These are phyloP conservation scores for Leucosporidium scottii DNA, from an alignment of 768 basidiomycete species.

Conservation along the genomic window DNA sequence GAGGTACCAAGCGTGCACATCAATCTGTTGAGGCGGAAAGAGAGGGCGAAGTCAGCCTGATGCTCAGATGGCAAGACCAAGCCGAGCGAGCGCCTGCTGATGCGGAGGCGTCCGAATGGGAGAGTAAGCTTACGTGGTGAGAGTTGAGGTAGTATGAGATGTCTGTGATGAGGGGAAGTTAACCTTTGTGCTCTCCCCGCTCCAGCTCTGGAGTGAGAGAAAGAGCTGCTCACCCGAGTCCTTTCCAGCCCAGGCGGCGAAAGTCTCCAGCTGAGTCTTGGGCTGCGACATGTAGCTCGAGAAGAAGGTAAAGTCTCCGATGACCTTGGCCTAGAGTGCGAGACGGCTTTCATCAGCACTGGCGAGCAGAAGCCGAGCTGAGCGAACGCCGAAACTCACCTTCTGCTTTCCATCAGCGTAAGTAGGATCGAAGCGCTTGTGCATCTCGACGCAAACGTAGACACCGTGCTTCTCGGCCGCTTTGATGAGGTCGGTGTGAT, in stretches of 20 bases:
- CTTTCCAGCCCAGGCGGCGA: slow-evolving; percentile 86
- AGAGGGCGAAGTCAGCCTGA: no score
- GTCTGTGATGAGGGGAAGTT: slow-evolving; percentile 59
- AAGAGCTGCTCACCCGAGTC: not conserved
- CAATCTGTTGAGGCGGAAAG: slow-evolving; percentile 46
- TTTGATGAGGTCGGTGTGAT: slow-evolving; percentile 70
- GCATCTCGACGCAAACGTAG: slow-evolving; percentile 66
- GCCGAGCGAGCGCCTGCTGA: no score
- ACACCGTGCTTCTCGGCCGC: slow-evolving; percentile 72
- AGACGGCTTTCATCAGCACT: not conserved
- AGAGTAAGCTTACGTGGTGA: slow-evolving; percentile 52
- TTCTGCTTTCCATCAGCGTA: slow-evolving; percentile 72
- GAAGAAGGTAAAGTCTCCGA: slow-evolving; percentile 57
- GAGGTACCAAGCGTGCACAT: slow-evolving; percentile 65
- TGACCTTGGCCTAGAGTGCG: not conserved
- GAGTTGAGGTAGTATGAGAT: slow-evolving; percentile 94
- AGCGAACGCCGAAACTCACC: slow-evolving; percentile 9
- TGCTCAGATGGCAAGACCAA: no score
- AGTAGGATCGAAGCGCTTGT: slow-evolving; percentile 78
- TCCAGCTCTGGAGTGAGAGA: not conserved
- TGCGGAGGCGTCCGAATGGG: no score
- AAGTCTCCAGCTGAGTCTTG: slow-evolving; percentile 87
- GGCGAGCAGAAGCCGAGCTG: slow-evolving; percentile 1
- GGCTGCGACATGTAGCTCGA: slow-evolving; percentile 97
- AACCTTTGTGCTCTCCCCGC: not conserved